Base-by-base conservation (phyloP, 352 stramenopile genomes). In the Globisporangium lucens region DNA sequence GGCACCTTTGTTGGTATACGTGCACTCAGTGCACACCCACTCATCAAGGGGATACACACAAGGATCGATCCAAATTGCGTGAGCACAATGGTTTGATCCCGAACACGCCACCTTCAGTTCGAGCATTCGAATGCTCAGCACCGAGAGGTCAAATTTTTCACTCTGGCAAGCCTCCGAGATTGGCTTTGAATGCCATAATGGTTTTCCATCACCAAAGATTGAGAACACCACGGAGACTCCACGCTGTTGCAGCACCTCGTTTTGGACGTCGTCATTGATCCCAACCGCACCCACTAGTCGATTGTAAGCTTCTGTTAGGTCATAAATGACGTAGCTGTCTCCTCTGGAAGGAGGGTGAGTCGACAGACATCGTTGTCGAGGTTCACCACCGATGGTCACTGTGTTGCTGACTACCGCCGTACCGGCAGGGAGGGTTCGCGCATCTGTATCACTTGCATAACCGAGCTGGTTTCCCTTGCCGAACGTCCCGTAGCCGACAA, bases 41-140 rank as follows among this genome's bases (percentile, higher is more conserved):
- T 96, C 85, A 46, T 92, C 73, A 29, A 93, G 61, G 38, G 82
- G 68, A 57, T 83, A 74, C 62, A 93, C 72, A 33, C 77, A 85
- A 53, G 89, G 87, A 63, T 95, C 87, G 15, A 96, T 72, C 85
- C 86, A 96, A 38, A 96, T 70, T 13, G 89, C 84, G 56, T 95
- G 86, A 0, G 86, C 87, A 59, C 79, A 92, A 22, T 91, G 76
- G 66, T 96, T 95, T 8, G 83, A 93, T 2, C 86, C 89, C 12
- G 77, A 47, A 43, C 89, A 96, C 3, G 74, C 81, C 13, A 88
- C 85, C 29, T 75, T 79, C 8, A 96, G 68, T 46, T 94, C 84
- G 29, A 96, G 69, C 77, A 95, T 95, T 8, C 85, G 83, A n/a
- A 94, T 75, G 30, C 75, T 62, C 33, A 38, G 66, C 6, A 96